Evolutionary conservation across 2,329 filamentous ascomycete species (phyloP).

Genomic region (Calonectria hongkongensis): DNA sequence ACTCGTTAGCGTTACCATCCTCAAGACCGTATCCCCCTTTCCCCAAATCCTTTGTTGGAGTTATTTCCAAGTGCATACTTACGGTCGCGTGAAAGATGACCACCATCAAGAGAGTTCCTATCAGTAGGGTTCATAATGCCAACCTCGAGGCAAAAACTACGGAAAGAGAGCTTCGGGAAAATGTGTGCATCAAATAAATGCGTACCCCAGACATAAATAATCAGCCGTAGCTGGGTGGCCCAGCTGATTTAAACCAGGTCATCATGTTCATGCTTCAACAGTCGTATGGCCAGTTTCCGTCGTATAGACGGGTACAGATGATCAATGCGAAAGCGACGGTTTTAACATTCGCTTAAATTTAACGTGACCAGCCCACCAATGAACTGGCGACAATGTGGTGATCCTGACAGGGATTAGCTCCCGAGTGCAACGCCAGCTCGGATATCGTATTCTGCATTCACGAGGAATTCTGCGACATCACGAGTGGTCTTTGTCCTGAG

Average conservation of each 20-base stretch:
- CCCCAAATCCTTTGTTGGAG: not conserved
- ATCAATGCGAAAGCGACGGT: not conserved
- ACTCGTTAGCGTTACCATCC: not conserved
- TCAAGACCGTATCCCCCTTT: no score
- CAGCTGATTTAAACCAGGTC: constrained; percentile 13
- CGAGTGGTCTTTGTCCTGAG: no score
- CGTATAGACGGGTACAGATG: not conserved
- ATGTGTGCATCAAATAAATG: constrained; percentile 31
- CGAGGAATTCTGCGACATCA: not conserved
- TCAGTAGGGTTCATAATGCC: constrained; percentile 5
- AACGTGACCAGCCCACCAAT: not conserved
- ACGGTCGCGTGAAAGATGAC: constrained; percentile 9
- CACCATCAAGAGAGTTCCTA: not conserved
- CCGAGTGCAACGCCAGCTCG: constrained; percentile 20
- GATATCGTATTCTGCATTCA: constrained; percentile 1
- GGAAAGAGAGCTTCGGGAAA: constrained; percentile 20
- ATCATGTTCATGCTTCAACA: not conserved
- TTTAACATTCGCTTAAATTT: not conserved
- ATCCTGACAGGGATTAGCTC: not conserved
- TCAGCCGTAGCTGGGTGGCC: not conserved
- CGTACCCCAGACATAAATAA: constrained; percentile 4
- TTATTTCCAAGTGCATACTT: not conserved
- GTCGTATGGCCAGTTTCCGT: not conserved
- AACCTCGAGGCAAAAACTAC: not conserved
- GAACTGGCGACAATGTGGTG: not conserved